phyloP scores from a whole-genome alignment of 257 asterid species.

The Fraxinus pennsylvanica region DNA sequence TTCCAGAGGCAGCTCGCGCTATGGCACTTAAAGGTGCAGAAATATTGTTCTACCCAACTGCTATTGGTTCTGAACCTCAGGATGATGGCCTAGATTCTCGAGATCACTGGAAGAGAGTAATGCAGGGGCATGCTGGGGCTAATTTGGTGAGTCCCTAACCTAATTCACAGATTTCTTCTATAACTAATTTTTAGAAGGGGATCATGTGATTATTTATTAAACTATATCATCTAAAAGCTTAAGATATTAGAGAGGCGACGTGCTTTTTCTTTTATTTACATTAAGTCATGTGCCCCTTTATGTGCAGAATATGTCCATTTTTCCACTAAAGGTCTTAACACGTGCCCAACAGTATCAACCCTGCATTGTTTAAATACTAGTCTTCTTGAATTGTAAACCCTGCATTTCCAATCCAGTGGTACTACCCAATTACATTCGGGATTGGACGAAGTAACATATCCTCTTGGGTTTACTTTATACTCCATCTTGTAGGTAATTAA shows the following conservation, averaged over 20 bases:
- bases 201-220: neutral
- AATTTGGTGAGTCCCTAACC: conserved; percentile 61
- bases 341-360: neutral
- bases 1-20: conserved; percentile 98
- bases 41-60: conserved; percentile 90
- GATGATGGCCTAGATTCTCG: conserved; percentile 89
- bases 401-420: neutral
- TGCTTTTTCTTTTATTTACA: neutral
- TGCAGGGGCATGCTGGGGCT: conserved; percentile 99
- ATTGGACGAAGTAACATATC: neutral
- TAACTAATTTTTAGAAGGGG: neutral
- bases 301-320: neutral
- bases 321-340: neutral
- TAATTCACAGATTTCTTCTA: neutral
- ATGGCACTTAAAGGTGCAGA: conserved; percentile 99
- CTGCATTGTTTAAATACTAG: neutral
- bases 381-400: neutral
- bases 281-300: neutral
- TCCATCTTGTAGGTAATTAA: neutral
- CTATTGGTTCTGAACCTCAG: conserved; percentile 99
- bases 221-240: neutral
- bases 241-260: neutral
- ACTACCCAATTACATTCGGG: neutral
- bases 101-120: conserved; percentile 95
- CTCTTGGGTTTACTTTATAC: neutral